Base-by-base conservation (phyloP, 345 rosid genomes). In the Arabis hirsuta region DNA sequence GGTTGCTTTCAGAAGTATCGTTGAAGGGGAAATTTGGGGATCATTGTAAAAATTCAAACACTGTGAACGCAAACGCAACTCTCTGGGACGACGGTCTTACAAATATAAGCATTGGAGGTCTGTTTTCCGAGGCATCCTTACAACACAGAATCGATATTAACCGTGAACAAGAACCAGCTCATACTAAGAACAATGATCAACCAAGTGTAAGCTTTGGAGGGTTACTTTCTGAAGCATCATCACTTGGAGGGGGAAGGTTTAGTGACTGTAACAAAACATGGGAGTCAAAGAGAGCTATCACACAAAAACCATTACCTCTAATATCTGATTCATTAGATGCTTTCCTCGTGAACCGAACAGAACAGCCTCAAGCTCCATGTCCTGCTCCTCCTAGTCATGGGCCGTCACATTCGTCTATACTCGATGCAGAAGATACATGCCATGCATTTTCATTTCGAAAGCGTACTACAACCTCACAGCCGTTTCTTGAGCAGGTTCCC, bases 361-460 rank as follows among this genome's bases (percentile, higher is more conserved):
- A 80, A 73, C 55, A 65, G 60, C 75, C 78, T 68, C 85, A 61
- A 81, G 69, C 65, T 79, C 78, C 77, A 54, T 67, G 65, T 46
- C 77, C 52, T 46, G 61, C 77, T 36, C 39, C 78, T 66, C 82
- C 80, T 29, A 42, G 82, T 61, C 82, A 80, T 51, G 80, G 71
- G 67, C 9, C 80, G 13, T 34, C 69, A 55, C 70, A 62, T 55
- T 83, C 87, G 27, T 95, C 99, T 22, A 89, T 91, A 57, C 82
- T 95, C 58, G 96, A 95, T 76, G 99, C 93, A 52, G 97, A 95
- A 66, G 90, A 95, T 56, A 91, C 99, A 59, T 91, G 99, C 72
- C 96, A 91, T 44, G 93, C 88, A 48, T 90, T 95, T 86, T 43
- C 89, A 13, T 86, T 82, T 67, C 88, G 81, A 67, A 76, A 64